These are phyloP conservation scores for Arthroderma uncinatum DNA, from an alignment of 2,329 filamentous ascomycete genomes.

Conservation along the genomic window DNA sequence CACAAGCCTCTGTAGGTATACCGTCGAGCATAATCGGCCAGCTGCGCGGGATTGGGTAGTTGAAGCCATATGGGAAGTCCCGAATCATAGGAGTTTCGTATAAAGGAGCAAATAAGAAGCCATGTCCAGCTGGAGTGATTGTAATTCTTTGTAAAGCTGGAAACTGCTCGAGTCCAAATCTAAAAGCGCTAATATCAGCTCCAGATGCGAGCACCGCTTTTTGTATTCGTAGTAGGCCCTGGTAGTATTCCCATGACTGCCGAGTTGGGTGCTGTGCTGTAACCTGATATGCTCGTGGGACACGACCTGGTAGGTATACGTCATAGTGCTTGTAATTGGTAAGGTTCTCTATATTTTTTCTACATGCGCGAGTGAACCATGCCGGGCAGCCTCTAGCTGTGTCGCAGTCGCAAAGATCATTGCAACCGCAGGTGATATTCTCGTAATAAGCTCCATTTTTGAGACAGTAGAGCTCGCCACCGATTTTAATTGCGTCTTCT, in stretches of 20 bases:
- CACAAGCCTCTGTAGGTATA: not conserved
- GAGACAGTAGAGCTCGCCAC: too few species aligned
- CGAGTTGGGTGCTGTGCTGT: too few species aligned
- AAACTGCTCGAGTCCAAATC: not conserved
- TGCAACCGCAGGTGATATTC: too few species aligned
- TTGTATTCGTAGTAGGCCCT: not conserved
- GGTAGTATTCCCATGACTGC: not conserved
- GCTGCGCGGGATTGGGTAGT: not conserved
- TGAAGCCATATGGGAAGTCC: not conserved
- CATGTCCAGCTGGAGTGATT: not conserved
- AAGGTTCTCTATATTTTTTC: too few species aligned
- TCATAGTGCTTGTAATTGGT: too few species aligned
- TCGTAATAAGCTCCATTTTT: too few species aligned
- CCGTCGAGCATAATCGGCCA: not conserved
- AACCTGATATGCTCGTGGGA: too few species aligned
- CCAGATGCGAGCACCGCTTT: not conserved
- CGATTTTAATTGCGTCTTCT: too few species aligned
- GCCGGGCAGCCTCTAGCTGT: too few species aligned
- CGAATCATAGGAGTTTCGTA: not conserved
- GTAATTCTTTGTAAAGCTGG: not conserved
- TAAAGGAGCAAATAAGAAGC: not conserved
- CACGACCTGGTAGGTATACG: too few species aligned
- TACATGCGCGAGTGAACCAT: too few species aligned
- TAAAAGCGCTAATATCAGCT: not conserved
- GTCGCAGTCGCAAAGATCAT: too few species aligned